Evolutionary conservation across 768 basidiomycete genomes (phyloP).

Genomic region (Suillus spraguei): DNA sequence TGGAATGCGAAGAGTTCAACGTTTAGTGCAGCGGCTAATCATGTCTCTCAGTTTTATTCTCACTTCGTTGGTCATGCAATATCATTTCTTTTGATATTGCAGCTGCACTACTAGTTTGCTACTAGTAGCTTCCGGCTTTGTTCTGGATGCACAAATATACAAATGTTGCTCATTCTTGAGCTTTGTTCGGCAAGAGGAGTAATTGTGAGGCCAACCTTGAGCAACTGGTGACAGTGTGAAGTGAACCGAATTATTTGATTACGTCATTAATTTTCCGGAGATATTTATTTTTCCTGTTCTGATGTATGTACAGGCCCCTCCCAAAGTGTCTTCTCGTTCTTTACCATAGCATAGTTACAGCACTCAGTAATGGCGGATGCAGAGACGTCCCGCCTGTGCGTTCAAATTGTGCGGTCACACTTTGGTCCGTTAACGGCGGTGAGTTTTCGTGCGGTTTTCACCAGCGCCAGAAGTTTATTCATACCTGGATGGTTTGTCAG

Average conservation of each 20-base stretch:
- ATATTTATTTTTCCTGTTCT: not conserved
- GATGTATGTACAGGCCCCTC: not conserved
- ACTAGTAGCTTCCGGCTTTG: not conserved
- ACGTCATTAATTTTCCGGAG: not conserved
- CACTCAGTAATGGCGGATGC: constrained; percentile 57
- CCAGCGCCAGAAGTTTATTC: not conserved
- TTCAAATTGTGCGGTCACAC: constrained; percentile 62
- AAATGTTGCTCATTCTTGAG: not conserved
- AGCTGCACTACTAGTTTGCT: not conserved
- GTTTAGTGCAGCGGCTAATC: not conserved
- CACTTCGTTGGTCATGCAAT: not conserved
- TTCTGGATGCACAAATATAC: not conserved
- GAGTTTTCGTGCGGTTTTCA: constrained; percentile 26
- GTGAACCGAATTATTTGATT: not conserved
- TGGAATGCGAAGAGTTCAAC: not conserved
- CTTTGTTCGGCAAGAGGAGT: not conserved
- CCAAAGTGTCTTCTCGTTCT: not conserved
- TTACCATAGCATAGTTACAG: not conserved
- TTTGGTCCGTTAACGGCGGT: constrained; percentile 72
- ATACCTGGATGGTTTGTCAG: constrained; percentile 40
- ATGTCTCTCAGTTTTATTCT: not conserved
- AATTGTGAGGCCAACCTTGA: not conserved
- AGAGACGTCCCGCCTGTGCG: constrained; percentile 61
- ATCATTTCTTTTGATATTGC: not conserved
- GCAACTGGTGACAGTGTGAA: no score